phyloP scores from a whole-genome alignment of 306 rosid species.

The Mucuna pruriens region DNA sequence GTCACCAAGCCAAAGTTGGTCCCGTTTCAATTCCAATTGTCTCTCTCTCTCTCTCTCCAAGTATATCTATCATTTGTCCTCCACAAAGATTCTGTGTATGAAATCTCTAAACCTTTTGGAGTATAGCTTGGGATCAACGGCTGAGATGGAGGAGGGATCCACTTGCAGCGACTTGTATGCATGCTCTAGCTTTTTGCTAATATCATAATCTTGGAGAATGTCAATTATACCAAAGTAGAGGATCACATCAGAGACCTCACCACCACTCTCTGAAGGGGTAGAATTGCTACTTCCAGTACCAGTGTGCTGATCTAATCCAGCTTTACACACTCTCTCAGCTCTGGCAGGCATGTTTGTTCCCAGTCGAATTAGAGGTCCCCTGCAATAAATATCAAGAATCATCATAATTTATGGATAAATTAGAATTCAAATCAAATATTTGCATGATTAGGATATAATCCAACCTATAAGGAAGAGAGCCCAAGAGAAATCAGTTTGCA shows the following conservation, averaged over 20 bases:
- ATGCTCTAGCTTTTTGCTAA: slow-evolving; percentile 67
- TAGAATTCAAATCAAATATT: slow-evolving; percentile 24
- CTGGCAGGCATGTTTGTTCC: slow-evolving; percentile 62
- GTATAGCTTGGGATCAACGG: slow-evolving; percentile 66
- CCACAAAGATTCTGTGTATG: slow-evolving; percentile 64
- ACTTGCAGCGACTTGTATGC: slow-evolving; percentile 67
- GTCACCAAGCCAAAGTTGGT: slow-evolving; percentile 35
- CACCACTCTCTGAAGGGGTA: slow-evolving; percentile 45
- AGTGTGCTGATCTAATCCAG: slow-evolving; percentile 53
- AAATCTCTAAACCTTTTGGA: slow-evolving; percentile 60
- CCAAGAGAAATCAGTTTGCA: background rate
- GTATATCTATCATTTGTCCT: slow-evolving; percentile 45
- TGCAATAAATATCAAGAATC: slow-evolving; percentile 41
- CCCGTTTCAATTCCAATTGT: slow-evolving; percentile 27
- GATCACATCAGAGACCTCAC: slow-evolving; percentile 56
- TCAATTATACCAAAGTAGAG: slow-evolving; percentile 69
- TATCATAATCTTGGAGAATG: slow-evolving; percentile 68
- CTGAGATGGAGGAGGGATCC: slow-evolving; percentile 64
- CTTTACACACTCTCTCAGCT: slow-evolving; percentile 53
- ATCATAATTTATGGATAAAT: background rate
- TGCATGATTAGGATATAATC: slow-evolving; percentile 3
- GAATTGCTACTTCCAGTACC: slow-evolving; percentile 54
- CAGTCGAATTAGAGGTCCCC: slow-evolving; percentile 57
- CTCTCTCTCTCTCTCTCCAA: slow-evolving; percentile 32
- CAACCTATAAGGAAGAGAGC: slow-evolving; percentile 1